Conservation (phyloP, 2,329 filamentous ascomycete genomes). For the Pyricularia grisea region DNA sequence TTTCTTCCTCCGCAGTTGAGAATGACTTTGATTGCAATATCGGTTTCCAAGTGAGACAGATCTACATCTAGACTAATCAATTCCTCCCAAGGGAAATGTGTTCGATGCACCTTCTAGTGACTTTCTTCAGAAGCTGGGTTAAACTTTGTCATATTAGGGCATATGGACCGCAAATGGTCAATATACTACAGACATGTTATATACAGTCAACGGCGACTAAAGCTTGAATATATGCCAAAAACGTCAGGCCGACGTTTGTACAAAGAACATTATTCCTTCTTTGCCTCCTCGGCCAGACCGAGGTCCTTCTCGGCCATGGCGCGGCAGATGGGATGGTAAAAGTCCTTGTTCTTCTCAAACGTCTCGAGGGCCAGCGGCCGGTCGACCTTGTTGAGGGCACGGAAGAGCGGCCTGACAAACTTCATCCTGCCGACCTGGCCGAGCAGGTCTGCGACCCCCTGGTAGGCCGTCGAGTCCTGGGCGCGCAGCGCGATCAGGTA, state of each 20-base stretch:
- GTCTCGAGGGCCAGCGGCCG: conserved; percentile 66
- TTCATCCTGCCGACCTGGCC: conserved; percentile 90
- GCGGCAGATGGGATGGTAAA: conserved; percentile 92
- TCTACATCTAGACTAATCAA: neutral
- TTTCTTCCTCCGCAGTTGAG: neutral
- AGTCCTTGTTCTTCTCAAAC: conserved; percentile 79
- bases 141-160: neutral
- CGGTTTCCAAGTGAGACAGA: neutral
- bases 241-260: neutral
- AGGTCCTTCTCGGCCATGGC: conserved; percentile 82
- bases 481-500: conserved; percentile 71
- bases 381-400: conserved; percentile 66
- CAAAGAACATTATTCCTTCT: conserved; percentile 3
- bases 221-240: neutral
- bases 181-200: neutral
- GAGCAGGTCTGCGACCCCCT: conserved; percentile 64
- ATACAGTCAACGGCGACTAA: neutral
- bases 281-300: conserved; percentile 22
- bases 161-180: neutral
- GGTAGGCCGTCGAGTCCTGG: conserved; percentile 58
- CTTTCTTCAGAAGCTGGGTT: neutral
- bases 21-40: neutral
- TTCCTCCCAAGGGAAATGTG: neutral
- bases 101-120: neutral
- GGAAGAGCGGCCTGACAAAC: conserved; percentile 82